Base-by-base conservation (phyloP, 345 rosid genomes). In the Rhizophora apiculata region DNA sequence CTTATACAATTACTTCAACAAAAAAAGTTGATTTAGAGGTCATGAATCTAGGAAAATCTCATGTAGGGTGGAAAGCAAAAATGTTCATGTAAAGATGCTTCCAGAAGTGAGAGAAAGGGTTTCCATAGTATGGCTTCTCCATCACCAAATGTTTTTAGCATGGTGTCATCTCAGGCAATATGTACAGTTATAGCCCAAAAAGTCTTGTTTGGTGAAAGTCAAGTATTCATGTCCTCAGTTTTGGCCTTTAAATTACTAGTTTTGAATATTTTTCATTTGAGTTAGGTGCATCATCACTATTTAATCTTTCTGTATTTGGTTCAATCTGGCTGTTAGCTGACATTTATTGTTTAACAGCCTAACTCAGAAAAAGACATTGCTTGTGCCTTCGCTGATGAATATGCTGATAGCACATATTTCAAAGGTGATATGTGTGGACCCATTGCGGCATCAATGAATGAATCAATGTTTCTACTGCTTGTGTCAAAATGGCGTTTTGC, bases 381-480 rank as follows among this genome's bases (percentile, higher is more conserved):
- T 72, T 82, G 74, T 73, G 75, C 39, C 69, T 73, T 69, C 37
- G 31, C 68, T 6, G 49, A 79, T n/a, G 71, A 81, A 58, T 60
- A 37, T 73, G 86, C 70, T 58, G 91, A 72, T 68, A 76, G 39
- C 73, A 82, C 86, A 39, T 61, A 68, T 51, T 88, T 86, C 79
- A 82, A 84, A 60, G 96, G 87, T 74, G 86, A 85, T 81, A 69
- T 88, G 56, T 95, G 99, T 76, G 96, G 96, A 67, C 99, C 99
- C 20, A 86, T 95, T 80, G 92, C 99, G 69, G 87, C 87, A 79
- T 78, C 99, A 57, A 87, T 92, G 83, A 87, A 90, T 68, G 97
- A 95, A 79, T 83, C 92, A 62, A 90, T 92, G 99, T 92, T 95
- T 80, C 59, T 61, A 64, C 84, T 95, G 63, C 88, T 95, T 74